Conservation (phyloP, 2,329 filamentous ascomycete species). For the Sporothrix mexicana region DNA sequence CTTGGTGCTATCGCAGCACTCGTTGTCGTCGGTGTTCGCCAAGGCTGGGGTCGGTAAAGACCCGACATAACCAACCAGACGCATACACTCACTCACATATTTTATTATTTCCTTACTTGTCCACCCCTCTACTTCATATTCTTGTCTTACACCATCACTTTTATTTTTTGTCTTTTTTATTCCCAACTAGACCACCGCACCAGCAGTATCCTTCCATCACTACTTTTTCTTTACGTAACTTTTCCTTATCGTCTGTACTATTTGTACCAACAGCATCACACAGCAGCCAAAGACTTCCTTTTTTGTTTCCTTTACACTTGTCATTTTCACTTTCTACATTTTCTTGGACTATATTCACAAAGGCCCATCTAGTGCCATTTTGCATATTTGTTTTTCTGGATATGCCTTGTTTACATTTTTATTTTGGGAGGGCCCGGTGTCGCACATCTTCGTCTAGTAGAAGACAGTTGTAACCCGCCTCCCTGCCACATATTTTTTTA, state of each 20-base stretch:
- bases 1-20: slow-evolving; percentile 60
- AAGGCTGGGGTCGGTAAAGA: slow-evolving; percentile 51
- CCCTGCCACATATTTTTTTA: background rate
- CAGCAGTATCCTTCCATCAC: background rate
- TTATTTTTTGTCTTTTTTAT: slow-evolving; percentile 10
- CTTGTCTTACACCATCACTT: slow-evolving; percentile 8
- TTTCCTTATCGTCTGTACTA: slow-evolving; percentile 23
- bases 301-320: slow-evolving; percentile 31
- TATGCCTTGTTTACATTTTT: background rate
- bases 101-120: slow-evolving; percentile 3
- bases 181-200: slow-evolving; percentile 23
- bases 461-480: slow-evolving; percentile 1
- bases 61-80: background rate
- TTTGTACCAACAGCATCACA: slow-evolving; percentile 34
- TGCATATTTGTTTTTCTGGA: background rate
- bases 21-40: slow-evolving; percentile 57
- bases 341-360: slow-evolving; percentile 17
- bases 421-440: background rate
- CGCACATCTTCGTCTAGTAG: background rate
- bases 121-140: background rate
- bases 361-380: background rate
- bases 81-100: background rate
- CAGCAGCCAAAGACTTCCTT: slow-evolving; percentile 25
- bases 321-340: background rate
- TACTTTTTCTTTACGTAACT: background rate